Conservation (phyloP, 495 filamentous ascomycete species). For the Trichoderma asperelloides region DNA sequence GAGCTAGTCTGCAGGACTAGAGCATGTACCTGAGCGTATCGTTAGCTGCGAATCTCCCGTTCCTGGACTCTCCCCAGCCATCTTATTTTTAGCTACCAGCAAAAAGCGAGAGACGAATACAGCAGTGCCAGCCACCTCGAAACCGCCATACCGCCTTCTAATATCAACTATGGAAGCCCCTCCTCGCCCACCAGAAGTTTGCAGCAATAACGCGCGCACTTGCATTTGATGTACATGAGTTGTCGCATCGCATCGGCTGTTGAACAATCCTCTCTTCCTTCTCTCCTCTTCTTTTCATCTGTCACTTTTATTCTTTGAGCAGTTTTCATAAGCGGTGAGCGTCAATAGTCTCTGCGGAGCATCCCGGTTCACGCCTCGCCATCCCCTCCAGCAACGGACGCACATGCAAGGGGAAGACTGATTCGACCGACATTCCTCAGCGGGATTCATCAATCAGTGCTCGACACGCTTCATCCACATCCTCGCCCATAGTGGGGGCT, state of each 20-base stretch:
- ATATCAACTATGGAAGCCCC: not conserved
- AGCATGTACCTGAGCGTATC: not conserved
- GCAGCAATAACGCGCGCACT: not conserved
- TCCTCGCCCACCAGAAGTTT: not conserved
- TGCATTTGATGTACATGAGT: not conserved
- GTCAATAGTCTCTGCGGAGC: not conserved
- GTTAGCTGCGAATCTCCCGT: not conserved
- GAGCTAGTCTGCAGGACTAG: no score
- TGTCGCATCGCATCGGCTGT: not conserved
- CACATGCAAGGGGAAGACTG: constrained; percentile 3
- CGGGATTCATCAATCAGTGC: constrained; percentile 1
- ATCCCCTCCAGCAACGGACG: not conserved
- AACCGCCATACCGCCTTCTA: not conserved
- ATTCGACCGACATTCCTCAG: constrained; percentile 3
- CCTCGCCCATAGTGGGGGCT: not conserved
- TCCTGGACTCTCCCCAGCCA: not conserved
- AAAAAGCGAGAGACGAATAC: not conserved
- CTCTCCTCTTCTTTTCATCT: not conserved
- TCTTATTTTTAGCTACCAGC: not conserved
- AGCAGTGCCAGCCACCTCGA: not conserved
- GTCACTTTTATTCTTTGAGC: not conserved
- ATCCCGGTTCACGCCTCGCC: not conserved
- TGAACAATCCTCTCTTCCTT: not conserved
- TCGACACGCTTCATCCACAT: constrained; percentile 2
- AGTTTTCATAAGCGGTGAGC: not conserved